Percentiles rank a stretch among this genome's conserved stretches.
These are phyloP conservation scores for Penicillium atrosanguineum DNA, from an alignment of 495 filamentous ascomycete species.

Conservation along the genomic window DNA sequence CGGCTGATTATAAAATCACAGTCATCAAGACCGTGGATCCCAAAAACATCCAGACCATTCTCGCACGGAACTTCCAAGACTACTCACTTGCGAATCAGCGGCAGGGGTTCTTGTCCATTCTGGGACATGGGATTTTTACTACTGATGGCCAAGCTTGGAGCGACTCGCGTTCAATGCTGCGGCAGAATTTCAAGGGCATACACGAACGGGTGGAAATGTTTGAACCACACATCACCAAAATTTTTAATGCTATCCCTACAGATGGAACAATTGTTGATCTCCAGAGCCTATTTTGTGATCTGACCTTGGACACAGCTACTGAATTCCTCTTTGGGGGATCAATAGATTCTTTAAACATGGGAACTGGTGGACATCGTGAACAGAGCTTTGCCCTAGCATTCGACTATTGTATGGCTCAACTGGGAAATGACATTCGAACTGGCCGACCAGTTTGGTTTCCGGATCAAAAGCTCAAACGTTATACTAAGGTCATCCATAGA, in stretches of 20 bases:
- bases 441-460: constrained; percentile 1
- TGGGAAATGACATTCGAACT: constrained; percentile 1
- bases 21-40: constrained; percentile 52
- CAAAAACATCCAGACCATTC: constrained; percentile 60
- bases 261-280: constrained; percentile 58
- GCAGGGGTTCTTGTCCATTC: constrained; percentile 44
- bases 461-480: neutral
- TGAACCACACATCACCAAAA: constrained; percentile 56
- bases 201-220: constrained; percentile 59
- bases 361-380: constrained; percentile 1
- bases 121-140: constrained; percentile 72
- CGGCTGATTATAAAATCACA: too few species aligned
- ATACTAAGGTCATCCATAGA: neutral
- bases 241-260: constrained; percentile 45
- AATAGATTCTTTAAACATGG: constrained; percentile 33
- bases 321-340: constrained; percentile 71
- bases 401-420: constrained; percentile 7
- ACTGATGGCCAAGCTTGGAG: constrained; percentile 65
- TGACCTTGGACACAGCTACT: constrained; percentile 68
- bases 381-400: constrained; percentile 5
- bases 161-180: constrained; percentile 58
- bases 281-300: constrained; percentile 59
- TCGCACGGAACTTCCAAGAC: constrained; percentile 58
- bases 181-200: constrained; percentile 60
- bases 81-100: constrained; percentile 56